Conservation (phyloP, 345 rosid genomes). For the Aquilaria malaccensis region DNA sequence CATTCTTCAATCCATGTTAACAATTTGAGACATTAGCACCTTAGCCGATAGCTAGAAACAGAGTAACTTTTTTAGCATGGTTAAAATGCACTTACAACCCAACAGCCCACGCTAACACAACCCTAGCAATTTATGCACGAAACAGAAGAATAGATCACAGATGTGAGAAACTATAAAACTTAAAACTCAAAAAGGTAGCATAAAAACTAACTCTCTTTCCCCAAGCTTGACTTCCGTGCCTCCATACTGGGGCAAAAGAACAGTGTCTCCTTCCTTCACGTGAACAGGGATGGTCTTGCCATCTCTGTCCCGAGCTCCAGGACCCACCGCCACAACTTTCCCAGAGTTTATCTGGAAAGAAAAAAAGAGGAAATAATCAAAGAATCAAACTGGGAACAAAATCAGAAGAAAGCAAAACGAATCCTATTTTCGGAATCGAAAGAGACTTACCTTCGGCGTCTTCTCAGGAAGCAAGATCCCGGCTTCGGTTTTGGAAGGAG, state of each 20-base stretch:
- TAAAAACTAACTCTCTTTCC: slow-evolving; percentile 60
- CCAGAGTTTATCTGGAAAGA: slow-evolving; percentile 61
- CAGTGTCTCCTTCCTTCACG: slow-evolving; percentile 79
- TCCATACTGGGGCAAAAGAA: slow-evolving; percentile 65
- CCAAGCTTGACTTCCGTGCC: slow-evolving; percentile 81
- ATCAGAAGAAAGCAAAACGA: not conserved
- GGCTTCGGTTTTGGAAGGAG: slow-evolving; percentile 59
- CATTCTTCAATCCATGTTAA: not conserved
- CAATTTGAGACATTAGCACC: not conserved
- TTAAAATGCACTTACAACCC: not conserved
- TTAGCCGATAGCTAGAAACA: not conserved
- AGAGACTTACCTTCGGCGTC: slow-evolving; percentile 39
- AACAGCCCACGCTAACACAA: not conserved
- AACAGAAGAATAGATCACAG: not conserved
- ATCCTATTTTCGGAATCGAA: not conserved
- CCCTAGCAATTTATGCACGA: no score
- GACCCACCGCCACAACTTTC: slow-evolving; percentile 74
- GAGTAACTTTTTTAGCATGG: not conserved
- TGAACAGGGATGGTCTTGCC: slow-evolving; percentile 54
- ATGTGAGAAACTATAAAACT: not conserved
- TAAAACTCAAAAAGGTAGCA: not conserved
- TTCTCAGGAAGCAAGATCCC: slow-evolving; percentile 72
- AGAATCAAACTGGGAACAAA: not conserved
- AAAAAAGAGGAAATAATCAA: not conserved
- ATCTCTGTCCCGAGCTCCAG: slow-evolving; percentile 51